Conservation (phyloP, 352 stramenopile species). For the Aphanomyces cochlioides region DNA sequence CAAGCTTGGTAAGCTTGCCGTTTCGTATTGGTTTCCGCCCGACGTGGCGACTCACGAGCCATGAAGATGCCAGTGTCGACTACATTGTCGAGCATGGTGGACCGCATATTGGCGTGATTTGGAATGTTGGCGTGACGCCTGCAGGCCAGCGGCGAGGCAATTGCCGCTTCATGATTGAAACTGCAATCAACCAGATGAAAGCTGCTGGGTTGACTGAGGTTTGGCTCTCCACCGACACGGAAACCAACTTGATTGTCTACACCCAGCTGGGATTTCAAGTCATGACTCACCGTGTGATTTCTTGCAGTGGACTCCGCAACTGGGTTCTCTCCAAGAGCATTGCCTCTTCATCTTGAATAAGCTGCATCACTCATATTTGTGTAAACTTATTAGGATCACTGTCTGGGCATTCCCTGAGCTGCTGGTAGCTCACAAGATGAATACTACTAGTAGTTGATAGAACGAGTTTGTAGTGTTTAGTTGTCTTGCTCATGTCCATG, state of each 20-base stretch:
- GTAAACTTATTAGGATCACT: no score
- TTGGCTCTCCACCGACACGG: neutral
- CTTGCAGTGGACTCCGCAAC: neutral
- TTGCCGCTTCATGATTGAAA: neutral
- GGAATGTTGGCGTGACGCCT: neutral
- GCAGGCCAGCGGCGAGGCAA: neutral
- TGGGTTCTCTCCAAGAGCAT: neutral
- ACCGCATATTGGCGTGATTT: neutral
- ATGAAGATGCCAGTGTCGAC: neutral
- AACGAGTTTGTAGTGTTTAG: no score
- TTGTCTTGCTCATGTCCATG: no score
- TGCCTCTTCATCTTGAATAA: no score
- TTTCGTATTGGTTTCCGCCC: neutral
- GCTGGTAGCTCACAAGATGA: no score
- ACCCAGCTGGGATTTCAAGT: neutral
- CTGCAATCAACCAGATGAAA: neutral
- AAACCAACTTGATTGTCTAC: neutral
- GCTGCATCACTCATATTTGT: no score
- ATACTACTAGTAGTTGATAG: no score
- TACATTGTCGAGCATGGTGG: neutral
- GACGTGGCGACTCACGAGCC: neutral
- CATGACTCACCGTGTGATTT: neutral
- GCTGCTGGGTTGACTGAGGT: neutral
- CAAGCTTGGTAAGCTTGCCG: neutral
- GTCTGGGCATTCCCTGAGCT: no score